Percentiles rank a stretch among this genome's conserved stretches.
phyloP scores from a whole-genome alignment of 768 basidiomycete genomes.

The Hypholoma sublateritium region DNA sequence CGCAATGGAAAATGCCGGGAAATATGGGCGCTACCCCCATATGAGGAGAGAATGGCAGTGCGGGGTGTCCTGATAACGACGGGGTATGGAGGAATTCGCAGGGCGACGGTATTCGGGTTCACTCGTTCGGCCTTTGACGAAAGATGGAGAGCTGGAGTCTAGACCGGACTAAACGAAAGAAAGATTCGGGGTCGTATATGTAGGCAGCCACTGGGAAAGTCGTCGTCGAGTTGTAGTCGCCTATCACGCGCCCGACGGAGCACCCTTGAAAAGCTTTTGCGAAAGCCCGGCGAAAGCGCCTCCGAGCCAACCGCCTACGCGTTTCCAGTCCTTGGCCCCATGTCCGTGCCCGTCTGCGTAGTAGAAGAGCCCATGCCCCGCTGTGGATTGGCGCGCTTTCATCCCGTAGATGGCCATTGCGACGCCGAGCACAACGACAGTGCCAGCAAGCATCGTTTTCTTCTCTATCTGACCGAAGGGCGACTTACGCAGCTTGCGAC shows the following conservation, averaged over 20 bases:
- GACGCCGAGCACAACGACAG: slow-evolving; percentile 67
- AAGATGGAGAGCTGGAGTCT: too few species aligned
- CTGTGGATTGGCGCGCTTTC: slow-evolving; percentile 23
- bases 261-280: slow-evolving; percentile 17
- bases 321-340: slow-evolving; percentile 20
- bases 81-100: too few species aligned
- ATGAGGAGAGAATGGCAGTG: too few species aligned
- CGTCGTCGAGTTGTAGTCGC: background rate
- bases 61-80: too few species aligned
- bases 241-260: slow-evolving; percentile 3
- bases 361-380: slow-evolving; percentile 18
- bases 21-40: too few species aligned
- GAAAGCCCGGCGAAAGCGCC: slow-evolving; percentile 21
- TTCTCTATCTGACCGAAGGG: slow-evolving; percentile 31
- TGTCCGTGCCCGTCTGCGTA: slow-evolving; percentile 21
- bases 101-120: too few species aligned
- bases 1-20: too few species aligned
- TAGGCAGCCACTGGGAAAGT: too few species aligned
- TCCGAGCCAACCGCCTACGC: slow-evolving; percentile 21
- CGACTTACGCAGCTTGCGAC: slow-evolving; percentile 22
- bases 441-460: slow-evolving; percentile 57
- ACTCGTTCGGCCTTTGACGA: too few species aligned
- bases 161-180: too few species aligned
- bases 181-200: too few species aligned
- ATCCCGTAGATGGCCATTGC: slow-evolving; percentile 64